Percentiles rank a stretch among this genome's conserved stretches.
phyloP scores from a whole-genome alignment of 2,329 filamentous ascomycete species.

The Xylariaceae sp. region DNA sequence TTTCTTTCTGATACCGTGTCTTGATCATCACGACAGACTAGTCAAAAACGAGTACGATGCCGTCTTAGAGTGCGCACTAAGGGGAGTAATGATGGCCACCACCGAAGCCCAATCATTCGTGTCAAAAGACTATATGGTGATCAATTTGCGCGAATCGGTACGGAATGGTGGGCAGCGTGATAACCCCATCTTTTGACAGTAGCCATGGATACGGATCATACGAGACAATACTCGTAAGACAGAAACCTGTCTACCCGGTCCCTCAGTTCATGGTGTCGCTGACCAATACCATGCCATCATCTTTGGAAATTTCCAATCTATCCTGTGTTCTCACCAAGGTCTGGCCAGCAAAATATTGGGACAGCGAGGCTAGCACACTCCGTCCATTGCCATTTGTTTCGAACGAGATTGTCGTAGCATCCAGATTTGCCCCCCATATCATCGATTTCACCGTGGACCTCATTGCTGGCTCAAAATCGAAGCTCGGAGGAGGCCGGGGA shows the following conservation, averaged over 20 bases:
- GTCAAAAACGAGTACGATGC: conserved; percentile 10
- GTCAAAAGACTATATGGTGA: conserved; percentile 14
- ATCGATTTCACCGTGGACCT: conserved; percentile 1
- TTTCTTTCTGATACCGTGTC: conserved; percentile 4
- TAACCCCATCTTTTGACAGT: conserved; percentile 7
- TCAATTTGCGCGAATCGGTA: conserved; percentile 13
- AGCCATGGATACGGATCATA: conserved; percentile 1
- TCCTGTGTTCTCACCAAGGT: conserved; percentile 3
- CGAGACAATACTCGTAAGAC: conserved; percentile 10
- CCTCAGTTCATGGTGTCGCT: conserved; percentile 9
- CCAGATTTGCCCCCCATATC: conserved; percentile 6
- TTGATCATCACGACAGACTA: not conserved
- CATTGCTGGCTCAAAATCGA: conserved; percentile 6
- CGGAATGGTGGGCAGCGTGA: conserved; percentile 1
- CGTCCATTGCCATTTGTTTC: not conserved
- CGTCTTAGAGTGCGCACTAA: conserved; percentile 9
- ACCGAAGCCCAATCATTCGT: conserved; percentile 8
- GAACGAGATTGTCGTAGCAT: conserved; percentile 7
- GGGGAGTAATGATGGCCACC: conserved; percentile 5
- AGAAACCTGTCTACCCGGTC: conserved; percentile 6
- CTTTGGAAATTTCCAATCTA: not conserved
- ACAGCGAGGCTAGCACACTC: conserved; percentile 7
- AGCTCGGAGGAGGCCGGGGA: conserved; percentile 2
- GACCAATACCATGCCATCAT: not conserved
- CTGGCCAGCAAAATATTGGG: conserved; percentile 14